Evolutionary conservation across 306 rosid species (phyloP).

Genomic region (Lathyrus tuberosus): DNA sequence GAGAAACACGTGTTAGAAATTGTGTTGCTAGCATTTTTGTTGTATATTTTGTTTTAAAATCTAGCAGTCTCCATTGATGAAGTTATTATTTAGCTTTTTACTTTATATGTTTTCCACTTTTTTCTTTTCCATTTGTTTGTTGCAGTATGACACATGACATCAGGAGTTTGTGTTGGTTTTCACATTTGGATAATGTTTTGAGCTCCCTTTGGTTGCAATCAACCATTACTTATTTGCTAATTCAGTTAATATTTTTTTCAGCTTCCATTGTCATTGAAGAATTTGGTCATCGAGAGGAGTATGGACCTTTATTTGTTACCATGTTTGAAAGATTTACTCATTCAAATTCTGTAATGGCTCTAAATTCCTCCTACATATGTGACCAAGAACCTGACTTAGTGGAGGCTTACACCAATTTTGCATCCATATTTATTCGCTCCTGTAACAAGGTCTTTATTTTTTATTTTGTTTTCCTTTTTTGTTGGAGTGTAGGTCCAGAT

Average conservation of each 20-base stretch:
- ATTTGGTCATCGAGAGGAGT: slow-evolving; percentile 83
- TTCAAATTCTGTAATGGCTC: slow-evolving; percentile 85
- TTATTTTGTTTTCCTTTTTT: background rate
- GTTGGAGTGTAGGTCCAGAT: background rate
- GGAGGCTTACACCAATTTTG: slow-evolving; percentile 92
- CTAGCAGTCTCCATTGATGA: background rate
- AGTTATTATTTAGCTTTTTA: slow-evolving; percentile 1
- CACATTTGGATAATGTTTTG: slow-evolving; percentile 18
- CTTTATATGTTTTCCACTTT: background rate
- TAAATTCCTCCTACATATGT: slow-evolving; percentile 89
- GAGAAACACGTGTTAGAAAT: background rate
- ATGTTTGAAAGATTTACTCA: slow-evolving; percentile 87
- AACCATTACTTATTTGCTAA: slow-evolving; percentile 33
- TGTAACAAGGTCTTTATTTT: slow-evolving; percentile 66
- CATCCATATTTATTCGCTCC: slow-evolving; percentile 76
- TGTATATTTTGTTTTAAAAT: slow-evolving; percentile 19
- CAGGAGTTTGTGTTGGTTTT: slow-evolving; percentile 11
- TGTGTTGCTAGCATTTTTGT: background rate
- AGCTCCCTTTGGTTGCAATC: slow-evolving; percentile 12
- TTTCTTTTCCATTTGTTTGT: slow-evolving; percentile 15
- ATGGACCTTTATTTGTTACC: slow-evolving; percentile 77
- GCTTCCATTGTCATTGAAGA: slow-evolving; percentile 94
- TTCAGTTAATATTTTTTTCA: slow-evolving; percentile 52
- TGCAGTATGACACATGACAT: slow-evolving; percentile 8
- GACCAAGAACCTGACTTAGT: slow-evolving; percentile 99